Percentiles rank a stretch among this genome's conserved stretches.
Conservation (phyloP, 2,329 filamentous ascomycete genomes). For the Colletotrichum destructivum region DNA sequence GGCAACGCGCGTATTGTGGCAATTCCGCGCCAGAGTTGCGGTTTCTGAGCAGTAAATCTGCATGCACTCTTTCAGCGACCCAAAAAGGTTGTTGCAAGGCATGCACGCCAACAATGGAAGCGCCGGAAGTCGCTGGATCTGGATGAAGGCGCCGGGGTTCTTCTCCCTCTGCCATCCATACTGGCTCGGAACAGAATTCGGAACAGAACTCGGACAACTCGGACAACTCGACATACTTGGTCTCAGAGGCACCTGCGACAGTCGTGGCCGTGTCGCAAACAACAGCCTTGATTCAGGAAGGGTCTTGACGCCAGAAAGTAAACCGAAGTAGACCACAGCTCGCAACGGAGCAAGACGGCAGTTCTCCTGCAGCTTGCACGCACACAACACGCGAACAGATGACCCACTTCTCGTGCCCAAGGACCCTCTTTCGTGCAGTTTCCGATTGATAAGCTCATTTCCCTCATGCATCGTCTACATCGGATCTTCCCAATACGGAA, state of each 20-base stretch:
- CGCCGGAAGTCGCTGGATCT: background rate
- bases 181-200: too few relatives aligned
- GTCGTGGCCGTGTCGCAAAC: too few relatives aligned
- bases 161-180: background rate
- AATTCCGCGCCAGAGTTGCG: too few relatives aligned
- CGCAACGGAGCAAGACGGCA: background rate
- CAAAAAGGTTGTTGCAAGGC: background rate
- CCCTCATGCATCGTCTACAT: accelerated
- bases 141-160: background rate
- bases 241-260: background rate
- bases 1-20: too few relatives aligned
- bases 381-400: too few relatives aligned
- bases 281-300: background rate
- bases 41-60: too few relatives aligned
- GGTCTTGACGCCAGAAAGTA: background rate
- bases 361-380: background rate
- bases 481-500: background rate
- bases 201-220: too few relatives aligned
- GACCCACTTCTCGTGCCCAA: slow-evolving; percentile 3
- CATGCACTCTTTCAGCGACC: background rate
- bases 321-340: background rate
- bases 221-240: background rate
- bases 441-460: background rate
- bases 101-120: background rate
- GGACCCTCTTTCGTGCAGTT: background rate